Conservation (phyloP, 176 grass and related monocot species). For the Guadua angustifolia region DNA sequence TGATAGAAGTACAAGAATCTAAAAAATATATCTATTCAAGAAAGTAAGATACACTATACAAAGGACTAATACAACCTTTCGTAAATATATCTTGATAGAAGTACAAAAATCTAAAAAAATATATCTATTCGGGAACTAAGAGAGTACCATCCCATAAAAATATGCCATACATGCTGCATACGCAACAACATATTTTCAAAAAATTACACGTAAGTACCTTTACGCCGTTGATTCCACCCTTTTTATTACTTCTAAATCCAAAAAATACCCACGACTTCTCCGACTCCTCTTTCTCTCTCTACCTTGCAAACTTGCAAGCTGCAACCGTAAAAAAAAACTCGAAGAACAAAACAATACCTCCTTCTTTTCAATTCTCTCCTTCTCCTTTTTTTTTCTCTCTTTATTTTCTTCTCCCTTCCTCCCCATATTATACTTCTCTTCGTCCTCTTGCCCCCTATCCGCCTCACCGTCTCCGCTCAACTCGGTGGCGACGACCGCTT, state of each 20-base stretch:
- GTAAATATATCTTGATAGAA: too few relatives aligned
- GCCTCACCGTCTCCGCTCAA: slow-evolving; percentile 39
- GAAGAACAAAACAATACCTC: background rate
- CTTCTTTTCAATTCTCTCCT: slow-evolving; percentile 10
- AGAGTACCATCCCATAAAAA: background rate
- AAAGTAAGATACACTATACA: too few relatives aligned
- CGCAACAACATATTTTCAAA: background rate
- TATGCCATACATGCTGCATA: background rate
- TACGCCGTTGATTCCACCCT: background rate
- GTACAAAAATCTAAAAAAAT: too few relatives aligned
- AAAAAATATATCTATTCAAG: too few relatives aligned
- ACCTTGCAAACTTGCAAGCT: background rate
- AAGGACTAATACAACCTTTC: too few relatives aligned
- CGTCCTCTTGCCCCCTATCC: slow-evolving; percentile 40
- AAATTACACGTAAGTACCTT: background rate
- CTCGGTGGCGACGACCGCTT: slow-evolving; percentile 44
- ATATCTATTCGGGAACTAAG: too few relatives aligned
- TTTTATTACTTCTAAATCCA: background rate
- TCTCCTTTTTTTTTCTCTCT: background rate
- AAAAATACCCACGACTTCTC: background rate
- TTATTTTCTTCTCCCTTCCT: background rate
- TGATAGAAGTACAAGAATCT: too few relatives aligned
- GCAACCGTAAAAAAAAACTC: background rate
- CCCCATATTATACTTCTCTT: slow-evolving; percentile 30
- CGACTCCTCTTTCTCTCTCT: background rate